Evolutionary conservation across 2,329 filamentous ascomycete species (phyloP), one percentile per base, ranked within the genome.

Genomic region (Didymella pomorum): DNA sequence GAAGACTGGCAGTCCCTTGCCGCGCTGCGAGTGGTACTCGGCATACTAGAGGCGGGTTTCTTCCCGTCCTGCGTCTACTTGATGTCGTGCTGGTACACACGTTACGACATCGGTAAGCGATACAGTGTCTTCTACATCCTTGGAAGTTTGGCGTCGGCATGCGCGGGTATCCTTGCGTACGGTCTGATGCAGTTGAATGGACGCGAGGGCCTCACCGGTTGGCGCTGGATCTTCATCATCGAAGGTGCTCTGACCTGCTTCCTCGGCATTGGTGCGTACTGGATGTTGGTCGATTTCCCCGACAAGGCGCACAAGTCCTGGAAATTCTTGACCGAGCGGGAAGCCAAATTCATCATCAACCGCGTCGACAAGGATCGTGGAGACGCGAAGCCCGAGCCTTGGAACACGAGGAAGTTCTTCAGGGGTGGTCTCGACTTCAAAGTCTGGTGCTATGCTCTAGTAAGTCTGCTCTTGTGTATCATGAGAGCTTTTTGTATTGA

Each of bases 51-150:
- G 60, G 77, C 76, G n/a, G 69, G 70, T 7, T 76, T 77, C 61
- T 76, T 73, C 61, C 73, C 75, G 3, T 79, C 78, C 26, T 81
- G 80, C 42, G 77, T 39, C n/a, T 39, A 39, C 18, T 28, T 56
- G 14, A 49, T 60, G 44, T 60, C 58, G 2, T 52, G 47, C 5
- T 60, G 58, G 58, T 80, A 81, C 54, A 73, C 76, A 9, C 73
- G 79, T 81, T 89, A 86, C 65, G 88, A 92, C 75, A 82, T 91
- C 18, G 88, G 89, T 49, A 89, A 88, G 72, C 81, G 89, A 48
- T 90, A 89, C 69, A 86, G 87, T 0, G 73, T 84, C 23, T 92
- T 92, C 68, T 91, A 90, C 71, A 81, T 91, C 16, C 80, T 91
- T 5, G 88, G 89, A 35, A 88, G 84, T 61, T 80, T 89, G 6